phyloP scores from a whole-genome alignment of 1,284 basidiomycete species.

The Austroboletus niveus region DNA sequence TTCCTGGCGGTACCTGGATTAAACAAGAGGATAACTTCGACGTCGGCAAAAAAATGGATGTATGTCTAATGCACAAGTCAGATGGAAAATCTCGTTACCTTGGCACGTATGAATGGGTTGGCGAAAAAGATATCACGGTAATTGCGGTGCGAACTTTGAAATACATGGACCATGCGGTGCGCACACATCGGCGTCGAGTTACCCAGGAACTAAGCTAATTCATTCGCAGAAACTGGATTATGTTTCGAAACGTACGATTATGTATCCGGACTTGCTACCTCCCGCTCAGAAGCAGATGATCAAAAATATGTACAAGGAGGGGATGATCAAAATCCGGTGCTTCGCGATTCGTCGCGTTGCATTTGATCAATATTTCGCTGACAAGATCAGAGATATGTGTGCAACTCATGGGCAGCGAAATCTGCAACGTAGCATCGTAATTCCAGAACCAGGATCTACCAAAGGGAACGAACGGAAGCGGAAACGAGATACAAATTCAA shows the following conservation, averaged over 20 bases:
- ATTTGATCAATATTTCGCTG: slow-evolving; percentile 18
- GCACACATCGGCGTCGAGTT: neutral
- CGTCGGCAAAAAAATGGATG: slow-evolving; percentile 18
- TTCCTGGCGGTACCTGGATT: slow-evolving; percentile 15
- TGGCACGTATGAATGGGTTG: slow-evolving; percentile 28
- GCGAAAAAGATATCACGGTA: slow-evolving; percentile 7
- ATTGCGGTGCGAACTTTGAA: slow-evolving; percentile 13
- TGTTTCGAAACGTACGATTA: slow-evolving; percentile 14
- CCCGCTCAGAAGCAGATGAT: slow-evolving; percentile 29
- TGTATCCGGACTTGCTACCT: slow-evolving; percentile 25
- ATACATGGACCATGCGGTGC: slow-evolving; percentile 11
- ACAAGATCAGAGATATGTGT: slow-evolving; percentile 8
- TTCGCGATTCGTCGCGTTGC: slow-evolving; percentile 25
- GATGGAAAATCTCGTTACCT: slow-evolving; percentile 15
- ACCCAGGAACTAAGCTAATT: slow-evolving; percentile 7
- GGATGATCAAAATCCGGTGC: slow-evolving; percentile 30
- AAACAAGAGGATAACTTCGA: slow-evolving; percentile 10
- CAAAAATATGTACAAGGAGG: slow-evolving; percentile 27
- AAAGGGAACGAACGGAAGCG: slow-evolving; percentile 8
- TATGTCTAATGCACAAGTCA: slow-evolving; percentile 10
- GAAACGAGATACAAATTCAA: slow-evolving; percentile 9
- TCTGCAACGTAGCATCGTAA: neutral
- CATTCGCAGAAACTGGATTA: slow-evolving; percentile 16
- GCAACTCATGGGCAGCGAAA: neutral
- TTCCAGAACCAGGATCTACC: neutral